Evolutionary conservation across 2,329 filamentous ascomycete genomes (phyloP), one percentile per base, ranked within the genome.

Genomic region (Gaeumannomyces tritici): DNA sequence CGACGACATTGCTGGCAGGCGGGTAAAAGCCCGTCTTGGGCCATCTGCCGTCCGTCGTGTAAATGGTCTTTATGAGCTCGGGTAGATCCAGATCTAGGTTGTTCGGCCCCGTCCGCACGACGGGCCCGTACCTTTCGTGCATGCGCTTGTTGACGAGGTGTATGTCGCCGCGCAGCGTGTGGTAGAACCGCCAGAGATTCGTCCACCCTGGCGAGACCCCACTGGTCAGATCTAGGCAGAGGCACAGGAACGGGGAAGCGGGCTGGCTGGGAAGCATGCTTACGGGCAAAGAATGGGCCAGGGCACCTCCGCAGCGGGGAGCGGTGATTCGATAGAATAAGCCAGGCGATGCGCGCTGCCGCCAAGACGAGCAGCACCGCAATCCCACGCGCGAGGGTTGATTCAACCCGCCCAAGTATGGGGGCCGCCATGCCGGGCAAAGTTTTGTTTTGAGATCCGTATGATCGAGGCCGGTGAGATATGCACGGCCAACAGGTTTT

Each of bases 71-170:
- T 63, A 74, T 70, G 61, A 77, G 62, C 29, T 73, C 71, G 0
- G 76, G 75, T 0, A 71, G 67, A 61, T 76, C 73, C 5, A 78
- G 65, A 54, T 74, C 72, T 2, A 78, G 64, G 2, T 73, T 64
- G 54, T 75, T 75, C 4, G 77, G 77, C 0, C 70, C 75, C n/a
- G 77, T 72, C 9, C 74, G 74, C 3, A 79, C 74, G 12, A 76
- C 71, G 0, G 75, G 74, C 0, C 76, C 76, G 63, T 77, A 73
- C 63, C 28, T 59, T 42, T 59, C 31, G n/a, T 59, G 57, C 4
- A 31, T 31, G 31, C 31, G 57, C 33, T 42, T 24, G 57, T 59
- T 59, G 29, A 59, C 57, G 31, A 59, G 31, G n/a, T 59, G 57
- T 2, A 59, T 59, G 57, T 59, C 57, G 13, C 57, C 57, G 4